phyloP scores from a whole-genome alignment of 306 rosid species.

The Cyamopsis tetragonoloba region DNA sequence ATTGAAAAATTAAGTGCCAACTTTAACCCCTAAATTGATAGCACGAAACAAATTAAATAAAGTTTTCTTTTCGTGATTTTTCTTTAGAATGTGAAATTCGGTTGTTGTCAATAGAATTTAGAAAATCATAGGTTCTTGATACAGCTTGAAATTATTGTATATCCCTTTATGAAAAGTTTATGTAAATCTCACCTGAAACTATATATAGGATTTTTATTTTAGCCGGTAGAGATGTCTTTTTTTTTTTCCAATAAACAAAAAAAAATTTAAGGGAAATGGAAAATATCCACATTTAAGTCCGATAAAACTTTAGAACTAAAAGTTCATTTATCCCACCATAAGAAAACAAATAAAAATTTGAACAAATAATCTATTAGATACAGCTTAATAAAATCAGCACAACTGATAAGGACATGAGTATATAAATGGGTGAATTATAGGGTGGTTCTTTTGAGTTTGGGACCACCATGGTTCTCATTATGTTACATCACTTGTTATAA shows the following conservation, averaged over 20 bases:
- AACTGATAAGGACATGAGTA: too few relatives aligned
- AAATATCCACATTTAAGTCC: too few relatives aligned
- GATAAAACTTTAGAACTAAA: too few relatives aligned
- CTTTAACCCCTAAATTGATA: background rate
- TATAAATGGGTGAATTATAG: too few relatives aligned
- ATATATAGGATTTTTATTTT: background rate
- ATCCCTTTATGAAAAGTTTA: background rate
- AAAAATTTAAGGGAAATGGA: too few relatives aligned
- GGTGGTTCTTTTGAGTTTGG: too few relatives aligned
- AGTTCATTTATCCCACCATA: too few relatives aligned
- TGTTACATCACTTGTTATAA: too few relatives aligned
- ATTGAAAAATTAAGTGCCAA: background rate
- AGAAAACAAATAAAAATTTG: too few relatives aligned
- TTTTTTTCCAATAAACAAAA: background rate
- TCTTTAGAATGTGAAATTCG: background rate
- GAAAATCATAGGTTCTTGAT: background rate
- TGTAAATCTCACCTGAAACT: conserved; percentile 5
- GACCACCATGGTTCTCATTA: too few relatives aligned
- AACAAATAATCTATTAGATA: too few relatives aligned
- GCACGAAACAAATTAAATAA: background rate
- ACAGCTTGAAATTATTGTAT: background rate
- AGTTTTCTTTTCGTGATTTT: background rate
- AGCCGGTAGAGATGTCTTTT: conserved; percentile 7
- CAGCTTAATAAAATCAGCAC: too few relatives aligned
- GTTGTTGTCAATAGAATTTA: background rate